These are phyloP conservation scores for Peronospora belbahrii DNA, from an alignment of 352 stramenopile genomes.

Conservation along the genomic window DNA sequence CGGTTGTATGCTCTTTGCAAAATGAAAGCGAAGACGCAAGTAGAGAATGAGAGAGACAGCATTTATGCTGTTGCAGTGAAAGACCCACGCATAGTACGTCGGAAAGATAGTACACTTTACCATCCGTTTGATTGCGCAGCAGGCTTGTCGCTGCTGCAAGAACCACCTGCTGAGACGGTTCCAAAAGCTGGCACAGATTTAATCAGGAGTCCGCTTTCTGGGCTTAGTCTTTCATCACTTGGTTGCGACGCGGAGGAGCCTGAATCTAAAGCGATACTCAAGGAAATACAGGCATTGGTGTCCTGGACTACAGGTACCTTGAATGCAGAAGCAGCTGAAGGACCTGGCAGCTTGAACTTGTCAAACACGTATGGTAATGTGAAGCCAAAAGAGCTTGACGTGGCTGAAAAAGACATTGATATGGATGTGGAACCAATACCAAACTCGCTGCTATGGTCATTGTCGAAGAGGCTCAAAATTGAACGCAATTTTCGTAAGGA, in stretches of 20 bases:
- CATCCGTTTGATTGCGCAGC: not conserved
- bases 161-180: constrained; percentile 30
- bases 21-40: not conserved
- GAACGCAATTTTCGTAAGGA: constrained; percentile 37
- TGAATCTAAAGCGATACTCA: constrained; percentile 43
- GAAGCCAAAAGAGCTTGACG: not conserved
- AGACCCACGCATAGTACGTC: constrained; percentile 37
- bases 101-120: constrained; percentile 1
- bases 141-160: constrained; percentile 40
- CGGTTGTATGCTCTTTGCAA: constrained; percentile 12
- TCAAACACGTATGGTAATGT: constrained; percentile 13
- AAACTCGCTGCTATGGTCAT: constrained; percentile 55
- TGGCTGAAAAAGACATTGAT: not conserved
- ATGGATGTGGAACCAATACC: constrained; percentile 14
- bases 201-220: constrained; percentile 58
- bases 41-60: constrained; percentile 1
- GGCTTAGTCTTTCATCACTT: constrained; percentile 27
- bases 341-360: constrained; percentile 14
- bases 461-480: constrained; percentile 31
- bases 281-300: constrained; percentile 43
- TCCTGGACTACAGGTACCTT: constrained; percentile 35
- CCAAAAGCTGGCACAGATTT: constrained; percentile 11
- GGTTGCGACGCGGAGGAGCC: constrained; percentile 53
- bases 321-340: not conserved
- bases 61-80: constrained; percentile 33